Conservation (phyloP, 768 basidiomycete species). For the Suillus lakei region DNA sequence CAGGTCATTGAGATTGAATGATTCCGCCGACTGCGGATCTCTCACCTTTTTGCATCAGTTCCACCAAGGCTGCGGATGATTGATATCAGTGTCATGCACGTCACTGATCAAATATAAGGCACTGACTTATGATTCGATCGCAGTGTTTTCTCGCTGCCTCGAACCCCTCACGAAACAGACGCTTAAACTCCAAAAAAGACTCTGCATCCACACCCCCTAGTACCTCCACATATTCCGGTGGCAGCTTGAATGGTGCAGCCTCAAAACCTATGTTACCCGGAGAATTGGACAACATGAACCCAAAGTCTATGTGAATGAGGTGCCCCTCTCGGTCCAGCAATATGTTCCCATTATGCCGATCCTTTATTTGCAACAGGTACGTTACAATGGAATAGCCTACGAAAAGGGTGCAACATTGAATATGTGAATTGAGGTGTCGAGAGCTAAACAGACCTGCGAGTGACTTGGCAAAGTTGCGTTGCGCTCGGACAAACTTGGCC, state of each 20-base stretch:
- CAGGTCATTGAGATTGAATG: constrained; percentile 13
- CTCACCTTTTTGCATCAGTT: constrained; percentile 95
- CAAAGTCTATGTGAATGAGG: constrained; percentile 97
- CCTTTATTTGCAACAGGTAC: constrained; percentile 97
- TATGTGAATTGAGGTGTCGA: constrained; percentile 3
- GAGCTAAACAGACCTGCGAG: constrained; percentile 63
- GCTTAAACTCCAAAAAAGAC: constrained; percentile 83
- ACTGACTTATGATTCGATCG: constrained; percentile 90
- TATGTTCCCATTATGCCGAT: constrained; percentile 98
- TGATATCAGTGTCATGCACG: constrained; percentile 11
- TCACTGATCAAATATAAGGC: background rate
- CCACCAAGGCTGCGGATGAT: constrained; percentile 73
- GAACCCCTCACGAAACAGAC: constrained; percentile 90
- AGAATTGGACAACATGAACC: constrained; percentile 96
- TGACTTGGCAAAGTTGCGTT: constrained; percentile 92
- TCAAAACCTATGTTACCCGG: constrained; percentile 98
- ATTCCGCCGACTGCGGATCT: constrained; percentile 5
- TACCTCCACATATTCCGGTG: constrained; percentile 94
- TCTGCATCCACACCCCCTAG: constrained; percentile 83
- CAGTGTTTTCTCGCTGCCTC: constrained; percentile 95
- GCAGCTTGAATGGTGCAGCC: constrained; percentile 98
- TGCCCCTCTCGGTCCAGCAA: constrained; percentile 95
- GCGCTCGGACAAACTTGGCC: constrained; percentile 87
- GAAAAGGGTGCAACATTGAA: constrained; percentile 1
- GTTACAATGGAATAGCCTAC: constrained; percentile 92